Evolutionary conservation across 2,329 filamentous ascomycete species (phyloP), one percentile per base, ranked within the genome.

Genomic region (Daldinia sp.): DNA sequence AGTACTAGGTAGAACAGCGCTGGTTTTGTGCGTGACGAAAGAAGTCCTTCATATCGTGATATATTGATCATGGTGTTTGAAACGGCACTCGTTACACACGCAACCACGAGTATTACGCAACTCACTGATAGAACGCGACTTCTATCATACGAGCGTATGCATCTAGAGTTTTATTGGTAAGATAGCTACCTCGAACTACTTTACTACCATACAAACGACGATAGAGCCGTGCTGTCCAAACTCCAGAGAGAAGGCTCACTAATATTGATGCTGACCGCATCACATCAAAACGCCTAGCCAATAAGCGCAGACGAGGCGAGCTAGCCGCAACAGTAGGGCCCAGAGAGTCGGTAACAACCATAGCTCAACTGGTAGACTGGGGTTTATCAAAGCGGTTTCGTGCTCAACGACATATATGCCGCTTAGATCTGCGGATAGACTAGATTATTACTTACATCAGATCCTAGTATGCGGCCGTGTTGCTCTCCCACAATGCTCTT

Each of bases 361-460:
- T n/a, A 23, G 39, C 13, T 25, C 3, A 43, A 3, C 7, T 25
- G 21, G 23, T 5, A 25, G 39, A 45, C 39, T 27, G 13, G 39
- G 39, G 39, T 27, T 27, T 13, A 45, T 45, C 21, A 27, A 27
- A 9, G 8, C 17, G 21, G 27, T 25, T 7, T 27, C 39, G 39
- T 45, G 39, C 39, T 45, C 21, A 23, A 45, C 21, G 21, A 21
- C 21, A 43, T 45, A 45, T 10, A 21, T 25, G 21, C n/a, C 21
- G 21, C 39, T 45, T 27, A 45, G 39, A 45, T 45, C 39, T 45
- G 39, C 39, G 13, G 39, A 45, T 27, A 15, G 21, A n/a, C 39
- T 45, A 45, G 21, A n/a, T 45, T 25, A 45, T 45, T 45, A 45
- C 39, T 45, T 45, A 45, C 39, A 45, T 45, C 39, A 45, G 39